phyloP scores from a whole-genome alignment of 2,329 filamentous ascomycete genomes.

The Thermoascus crustaceus region DNA sequence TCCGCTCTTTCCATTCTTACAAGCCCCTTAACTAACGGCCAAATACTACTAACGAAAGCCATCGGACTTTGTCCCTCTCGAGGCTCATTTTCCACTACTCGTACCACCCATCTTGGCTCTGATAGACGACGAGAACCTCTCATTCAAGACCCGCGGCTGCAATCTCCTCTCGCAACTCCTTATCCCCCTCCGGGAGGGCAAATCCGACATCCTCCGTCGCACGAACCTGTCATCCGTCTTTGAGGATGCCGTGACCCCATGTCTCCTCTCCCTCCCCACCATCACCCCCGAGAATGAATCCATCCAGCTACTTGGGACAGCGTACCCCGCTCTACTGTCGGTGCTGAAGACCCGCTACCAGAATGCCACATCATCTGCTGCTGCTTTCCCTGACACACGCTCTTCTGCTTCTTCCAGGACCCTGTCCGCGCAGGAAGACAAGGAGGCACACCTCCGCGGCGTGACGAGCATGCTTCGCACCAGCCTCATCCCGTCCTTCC shows the following conservation, averaged over 20 bases:
- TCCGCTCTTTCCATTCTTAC: not conserved
- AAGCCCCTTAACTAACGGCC: not conserved
- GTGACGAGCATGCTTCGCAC: conserved; percentile 24
- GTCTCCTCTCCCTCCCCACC: conserved; percentile 66
- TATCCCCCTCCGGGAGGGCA: conserved; percentile 23
- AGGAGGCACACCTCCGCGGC: conserved; percentile 15
- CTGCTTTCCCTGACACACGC: not conserved
- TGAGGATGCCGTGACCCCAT: conserved; percentile 45
- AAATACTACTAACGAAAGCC: conserved; percentile 11
- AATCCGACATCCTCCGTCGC: conserved; percentile 32
- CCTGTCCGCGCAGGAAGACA: conserved; percentile 7
- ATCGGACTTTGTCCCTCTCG: conserved; percentile 22
- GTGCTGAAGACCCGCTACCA: conserved; percentile 44
- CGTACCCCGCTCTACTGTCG: conserved; percentile 58
- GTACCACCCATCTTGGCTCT: conserved; percentile 36
- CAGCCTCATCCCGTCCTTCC: conserved; percentile 31
- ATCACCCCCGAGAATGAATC: conserved; percentile 69
- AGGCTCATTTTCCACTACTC: conserved; percentile 37
- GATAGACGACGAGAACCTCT: conserved; percentile 33
- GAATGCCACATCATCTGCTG: conserved; percentile 10
- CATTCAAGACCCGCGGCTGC: conserved; percentile 34
- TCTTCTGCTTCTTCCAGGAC: not conserved
- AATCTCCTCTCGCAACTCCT: conserved; percentile 28
- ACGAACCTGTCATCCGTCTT: conserved; percentile 40
- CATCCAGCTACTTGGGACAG: conserved; percentile 51